phyloP scores from a whole-genome alignment of 2,329 filamentous ascomycete species.

The Pleomassaria siparia region DNA sequence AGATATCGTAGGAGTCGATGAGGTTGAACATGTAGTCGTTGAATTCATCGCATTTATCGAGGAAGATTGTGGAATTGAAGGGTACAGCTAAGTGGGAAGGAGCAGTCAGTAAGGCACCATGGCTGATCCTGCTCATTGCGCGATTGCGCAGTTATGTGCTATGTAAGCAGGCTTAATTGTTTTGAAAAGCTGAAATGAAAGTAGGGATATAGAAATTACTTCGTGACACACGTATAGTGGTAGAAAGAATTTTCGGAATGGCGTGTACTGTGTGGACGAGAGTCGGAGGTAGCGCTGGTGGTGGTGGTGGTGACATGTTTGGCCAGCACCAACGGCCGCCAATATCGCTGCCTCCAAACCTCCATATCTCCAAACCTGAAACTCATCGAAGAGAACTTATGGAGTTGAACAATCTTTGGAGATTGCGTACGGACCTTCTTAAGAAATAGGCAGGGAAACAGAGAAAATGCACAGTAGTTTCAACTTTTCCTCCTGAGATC shows the following conservation, averaged over 20 bases:
- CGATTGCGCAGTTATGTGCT: conserved; percentile 1
- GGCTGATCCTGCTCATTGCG: not conserved
- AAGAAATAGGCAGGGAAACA: too few species aligned
- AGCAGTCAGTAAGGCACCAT: not conserved
- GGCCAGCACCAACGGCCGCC: not conserved
- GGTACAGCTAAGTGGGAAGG: not conserved
- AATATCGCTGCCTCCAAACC: not conserved
- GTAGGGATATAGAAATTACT: not conserved
- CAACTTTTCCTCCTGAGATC: too few species aligned
- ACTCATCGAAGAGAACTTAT: too few species aligned
- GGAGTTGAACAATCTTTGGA: too few species aligned
- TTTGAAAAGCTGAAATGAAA: not conserved
- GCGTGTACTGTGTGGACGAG: not conserved
- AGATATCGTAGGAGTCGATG: not conserved
- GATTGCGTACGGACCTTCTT: too few species aligned
- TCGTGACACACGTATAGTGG: too few species aligned
- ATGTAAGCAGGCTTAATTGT: not conserved
- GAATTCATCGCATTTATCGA: not conserved
- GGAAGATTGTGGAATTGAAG: not conserved
- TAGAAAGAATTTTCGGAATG: not conserved
- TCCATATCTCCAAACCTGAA: too few species aligned
- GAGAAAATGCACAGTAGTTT: too few species aligned
- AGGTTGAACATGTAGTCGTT: not conserved
- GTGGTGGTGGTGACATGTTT: not conserved
- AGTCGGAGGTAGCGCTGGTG: too few species aligned